These are phyloP conservation scores for Quercus aquifolioides DNA, from an alignment of 306 rosid genomes.

Conservation along the genomic window DNA sequence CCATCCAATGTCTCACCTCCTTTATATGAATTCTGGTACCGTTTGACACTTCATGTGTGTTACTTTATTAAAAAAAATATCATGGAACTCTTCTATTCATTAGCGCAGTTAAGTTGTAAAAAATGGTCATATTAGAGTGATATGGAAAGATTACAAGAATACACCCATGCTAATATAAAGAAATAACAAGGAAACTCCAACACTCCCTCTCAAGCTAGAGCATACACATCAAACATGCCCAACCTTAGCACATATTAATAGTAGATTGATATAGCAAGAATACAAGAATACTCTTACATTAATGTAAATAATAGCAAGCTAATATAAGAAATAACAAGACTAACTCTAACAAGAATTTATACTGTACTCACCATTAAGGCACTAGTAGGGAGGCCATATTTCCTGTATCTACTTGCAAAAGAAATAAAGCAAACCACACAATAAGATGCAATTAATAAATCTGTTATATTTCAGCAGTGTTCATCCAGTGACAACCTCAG, in stretches of 20 bases:
- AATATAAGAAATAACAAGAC: too few relatives aligned
- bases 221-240: too few relatives aligned
- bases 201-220: too few relatives aligned
- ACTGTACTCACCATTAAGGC: background rate
- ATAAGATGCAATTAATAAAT: background rate
- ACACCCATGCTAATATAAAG: too few relatives aligned
- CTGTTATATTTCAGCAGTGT: background rate
- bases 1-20: background rate
- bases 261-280: too few relatives aligned
- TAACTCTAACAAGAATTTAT: background rate
- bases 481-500: background rate
- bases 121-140: too few relatives aligned
- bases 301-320: too few relatives aligned
- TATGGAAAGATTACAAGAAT: too few relatives aligned
- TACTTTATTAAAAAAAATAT: background rate
- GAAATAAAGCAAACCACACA: background rate
- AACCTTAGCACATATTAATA: too few relatives aligned
- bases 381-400: background rate
- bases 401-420: background rate
- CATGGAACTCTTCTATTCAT: background rate
- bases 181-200: too few relatives aligned
- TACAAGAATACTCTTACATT: too few relatives aligned
- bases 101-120: background rate
- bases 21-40: background rate
- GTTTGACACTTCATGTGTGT: background rate